Conservation (phyloP, 495 filamentous ascomycete genomes). For the Podospora conica region DNA sequence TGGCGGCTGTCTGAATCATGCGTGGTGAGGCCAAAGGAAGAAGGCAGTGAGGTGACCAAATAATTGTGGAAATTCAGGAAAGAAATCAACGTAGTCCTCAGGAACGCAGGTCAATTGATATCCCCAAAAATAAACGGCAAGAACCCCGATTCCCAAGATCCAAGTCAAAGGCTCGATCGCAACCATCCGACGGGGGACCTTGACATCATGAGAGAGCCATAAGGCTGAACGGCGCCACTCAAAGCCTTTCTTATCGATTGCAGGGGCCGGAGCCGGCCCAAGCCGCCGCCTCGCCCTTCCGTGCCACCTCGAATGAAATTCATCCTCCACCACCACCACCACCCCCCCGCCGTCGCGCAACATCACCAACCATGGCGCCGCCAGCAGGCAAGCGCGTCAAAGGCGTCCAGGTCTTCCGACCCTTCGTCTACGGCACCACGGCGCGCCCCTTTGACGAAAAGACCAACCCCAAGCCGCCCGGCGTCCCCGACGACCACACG, state of each 20-base stretch:
- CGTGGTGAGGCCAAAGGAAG: background rate
- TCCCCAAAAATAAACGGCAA: background rate
- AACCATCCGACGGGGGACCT: background rate
- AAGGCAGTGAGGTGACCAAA: background rate
- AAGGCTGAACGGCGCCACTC: constrained; percentile 18
- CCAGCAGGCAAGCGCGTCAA: constrained; percentile 54
- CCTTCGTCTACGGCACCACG: constrained; percentile 77
- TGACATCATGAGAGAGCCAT: constrained; percentile 8
- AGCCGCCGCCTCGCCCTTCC: background rate
- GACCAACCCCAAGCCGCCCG: constrained; percentile 52
- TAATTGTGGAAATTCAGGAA: background rate
- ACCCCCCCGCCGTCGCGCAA: background rate
- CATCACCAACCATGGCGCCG: constrained; percentile 39
- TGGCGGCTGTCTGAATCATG: background rate
- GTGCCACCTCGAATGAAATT: background rate
- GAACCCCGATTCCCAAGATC: background rate
- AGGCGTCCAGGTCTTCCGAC: constrained; percentile 67
- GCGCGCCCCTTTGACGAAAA: constrained; percentile 63
- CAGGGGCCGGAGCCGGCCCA: background rate
- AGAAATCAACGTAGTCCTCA: background rate
- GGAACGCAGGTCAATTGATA: background rate
- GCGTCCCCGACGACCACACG: constrained; percentile 78
- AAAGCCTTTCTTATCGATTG: constrained; percentile 4
- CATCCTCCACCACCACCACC: background rate
- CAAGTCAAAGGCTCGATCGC: background rate